A percentile compares a stretch with the other conserved stretches of the same genome.
Evolutionary conservation across 768 basidiomycete species (phyloP).

Genomic region (Kwoniella dejecticola): DNA sequence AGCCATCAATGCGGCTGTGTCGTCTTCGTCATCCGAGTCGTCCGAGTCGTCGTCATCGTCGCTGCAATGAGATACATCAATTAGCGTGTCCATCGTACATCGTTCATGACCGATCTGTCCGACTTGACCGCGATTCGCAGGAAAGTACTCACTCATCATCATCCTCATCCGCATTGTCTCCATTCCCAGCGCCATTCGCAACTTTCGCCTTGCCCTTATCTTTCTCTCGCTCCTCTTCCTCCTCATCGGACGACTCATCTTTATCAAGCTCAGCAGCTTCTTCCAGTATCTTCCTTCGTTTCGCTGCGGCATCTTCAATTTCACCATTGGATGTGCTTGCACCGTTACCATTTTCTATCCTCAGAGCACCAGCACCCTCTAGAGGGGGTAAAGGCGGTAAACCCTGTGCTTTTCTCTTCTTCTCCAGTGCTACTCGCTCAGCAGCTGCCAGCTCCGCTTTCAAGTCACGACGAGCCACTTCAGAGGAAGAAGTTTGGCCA

Average conservation of each 20-base stretch:
- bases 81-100: too few relatives aligned
- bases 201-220: slow-evolving; percentile 56
- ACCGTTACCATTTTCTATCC: slow-evolving; percentile 56
- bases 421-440: slow-evolving; percentile 81
- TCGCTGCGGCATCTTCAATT: slow-evolving; percentile 65
- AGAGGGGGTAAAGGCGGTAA: slow-evolving; percentile 55
- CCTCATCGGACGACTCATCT: slow-evolving; percentile 75
- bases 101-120: too few relatives aligned
- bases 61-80: background rate
- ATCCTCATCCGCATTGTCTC: slow-evolving; percentile 54
- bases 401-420: slow-evolving; percentile 90
- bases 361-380: slow-evolving; percentile 53
- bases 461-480: slow-evolving; percentile 77
- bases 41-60: slow-evolving; percentile 5
- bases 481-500: slow-evolving; percentile 78
- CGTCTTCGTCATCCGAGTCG: slow-evolving; percentile 74
- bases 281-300: slow-evolving; percentile 82
- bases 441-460: slow-evolving; percentile 79
- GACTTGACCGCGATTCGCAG: too few relatives aligned
- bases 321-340: background rate
- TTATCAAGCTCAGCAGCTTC: slow-evolving; percentile 84
- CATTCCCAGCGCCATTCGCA: slow-evolving; percentile 54
- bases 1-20: slow-evolving; percentile 87
- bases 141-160: slow-evolving; percentile 35
- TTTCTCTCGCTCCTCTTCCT: slow-evolving; percentile 26